Evolutionary conservation across 2,329 filamentous ascomycete genomes (phyloP).

Genomic region (Anisogramma anomala): DNA sequence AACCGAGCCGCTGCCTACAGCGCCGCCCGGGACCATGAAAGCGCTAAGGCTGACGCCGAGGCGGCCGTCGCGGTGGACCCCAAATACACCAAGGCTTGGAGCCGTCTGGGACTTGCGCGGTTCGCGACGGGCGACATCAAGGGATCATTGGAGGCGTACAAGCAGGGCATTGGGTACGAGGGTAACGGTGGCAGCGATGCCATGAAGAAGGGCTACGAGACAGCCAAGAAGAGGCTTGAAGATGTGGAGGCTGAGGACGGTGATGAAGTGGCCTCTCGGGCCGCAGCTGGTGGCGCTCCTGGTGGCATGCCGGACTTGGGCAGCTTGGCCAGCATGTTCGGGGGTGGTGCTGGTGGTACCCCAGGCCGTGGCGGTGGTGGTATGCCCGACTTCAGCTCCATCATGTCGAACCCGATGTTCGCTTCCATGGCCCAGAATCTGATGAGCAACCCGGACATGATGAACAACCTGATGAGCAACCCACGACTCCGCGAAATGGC

Average conservation of each 20-base stretch:
- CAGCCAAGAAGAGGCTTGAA: slow-evolving; percentile 75
- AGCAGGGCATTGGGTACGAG: slow-evolving; percentile 84
- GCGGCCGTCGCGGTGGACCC: slow-evolving; percentile 80
- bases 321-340: slow-evolving; percentile 61
- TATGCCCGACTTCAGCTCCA: slow-evolving; percentile 74
- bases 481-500: slow-evolving; percentile 82
- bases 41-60: slow-evolving; percentile 79
- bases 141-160: slow-evolving; percentile 90
- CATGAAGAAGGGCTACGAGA: slow-evolving; percentile 96
- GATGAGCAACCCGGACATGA: slow-evolving; percentile 91
- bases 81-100: slow-evolving; percentile 96
- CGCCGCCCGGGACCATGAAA: slow-evolving; percentile 70
- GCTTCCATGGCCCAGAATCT: slow-evolving; percentile 91
- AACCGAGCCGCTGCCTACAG: slow-evolving; percentile 94
- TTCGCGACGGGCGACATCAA: slow-evolving; percentile 86
- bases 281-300: slow-evolving; percentile 31
- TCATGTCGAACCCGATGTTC: slow-evolving; percentile 99
- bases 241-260: slow-evolving; percentile 54
- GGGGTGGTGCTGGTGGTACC: slow-evolving; percentile 37
- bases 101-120: slow-evolving; percentile 75
- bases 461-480: slow-evolving; percentile 90
- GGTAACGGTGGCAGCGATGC: slow-evolving; percentile 89
- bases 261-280: slow-evolving; percentile 26
- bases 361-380: slow-evolving; percentile 51
- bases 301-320: slow-evolving; percentile 62